Evolutionary conservation across 2,329 filamentous ascomycete genomes (phyloP).

Genomic region (Ilyonectria sp.): DNA sequence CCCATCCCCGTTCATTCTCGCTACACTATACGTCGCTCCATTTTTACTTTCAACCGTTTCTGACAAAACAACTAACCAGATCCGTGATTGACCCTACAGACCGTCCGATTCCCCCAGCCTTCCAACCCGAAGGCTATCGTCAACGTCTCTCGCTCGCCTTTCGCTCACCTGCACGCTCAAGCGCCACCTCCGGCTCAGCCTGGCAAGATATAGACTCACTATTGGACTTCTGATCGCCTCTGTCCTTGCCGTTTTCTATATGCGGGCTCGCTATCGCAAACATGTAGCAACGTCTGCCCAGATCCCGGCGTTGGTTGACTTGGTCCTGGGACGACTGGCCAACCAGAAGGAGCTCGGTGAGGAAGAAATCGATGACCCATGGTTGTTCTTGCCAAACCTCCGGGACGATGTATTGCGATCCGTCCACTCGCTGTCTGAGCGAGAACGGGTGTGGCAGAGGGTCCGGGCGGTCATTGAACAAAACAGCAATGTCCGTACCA

Average conservation of each 20-base stretch:
- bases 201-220: slow-evolving; percentile 90
- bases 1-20: slow-evolving; percentile 28
- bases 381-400: slow-evolving; percentile 89
- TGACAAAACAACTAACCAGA: slow-evolving; percentile 89
- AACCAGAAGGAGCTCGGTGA: slow-evolving; percentile 87
- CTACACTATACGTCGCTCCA: slow-evolving; percentile 38
- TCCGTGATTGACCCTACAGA: slow-evolving; percentile 81
- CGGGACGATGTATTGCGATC: slow-evolving; percentile 91
- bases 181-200: slow-evolving; percentile 81
- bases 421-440: slow-evolving; percentile 81
- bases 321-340: slow-evolving; percentile 87
- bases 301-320: slow-evolving; percentile 86
- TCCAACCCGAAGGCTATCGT: slow-evolving; percentile 78
- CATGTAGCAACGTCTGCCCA: slow-evolving; percentile 77
- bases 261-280: slow-evolving; percentile 73
- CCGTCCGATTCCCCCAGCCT: slow-evolving; percentile 74
- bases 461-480: slow-evolving; percentile 90
- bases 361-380: slow-evolving; percentile 78
- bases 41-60: slow-evolving; percentile 54
- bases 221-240: slow-evolving; percentile 77
- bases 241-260: slow-evolving; percentile 71
- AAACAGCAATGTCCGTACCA: slow-evolving; percentile 90
- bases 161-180: slow-evolving; percentile 86
- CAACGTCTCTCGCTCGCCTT: slow-evolving; percentile 92
- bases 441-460: slow-evolving; percentile 87